Conservation (phyloP, 202 grass and related monocot genomes). For the Panicum virgatum region DNA sequence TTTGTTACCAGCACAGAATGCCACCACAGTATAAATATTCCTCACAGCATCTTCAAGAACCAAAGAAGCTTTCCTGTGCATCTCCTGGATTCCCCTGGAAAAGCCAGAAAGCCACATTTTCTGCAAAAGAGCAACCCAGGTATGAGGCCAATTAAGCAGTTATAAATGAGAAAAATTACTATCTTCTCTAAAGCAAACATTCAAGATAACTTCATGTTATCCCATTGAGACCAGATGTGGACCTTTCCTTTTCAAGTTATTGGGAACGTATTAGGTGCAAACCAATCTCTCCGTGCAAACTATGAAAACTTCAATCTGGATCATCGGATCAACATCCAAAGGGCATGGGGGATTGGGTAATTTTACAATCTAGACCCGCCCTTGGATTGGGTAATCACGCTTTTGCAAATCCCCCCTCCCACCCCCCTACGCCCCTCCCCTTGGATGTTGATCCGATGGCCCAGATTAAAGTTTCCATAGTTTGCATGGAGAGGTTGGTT, state of each 20-base stretch:
- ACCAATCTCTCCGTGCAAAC: too few species aligned
- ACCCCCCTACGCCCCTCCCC: too few species aligned
- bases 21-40: slow-evolving; percentile 98
- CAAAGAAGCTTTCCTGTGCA: slow-evolving; percentile 94
- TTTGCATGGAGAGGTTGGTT: too few species aligned
- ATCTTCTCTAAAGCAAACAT: slow-evolving; percentile 4
- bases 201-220: neutral
- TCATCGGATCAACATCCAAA: too few species aligned
- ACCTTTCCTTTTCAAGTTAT: neutral
- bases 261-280: too few species aligned
- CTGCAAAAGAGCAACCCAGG: slow-evolving; percentile 49
- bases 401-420: too few species aligned
- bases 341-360: too few species aligned
- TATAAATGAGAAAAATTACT: neutral
- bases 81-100: slow-evolving; percentile 95
- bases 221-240: neutral
- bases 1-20: slow-evolving; percentile 96
- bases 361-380: too few species aligned
- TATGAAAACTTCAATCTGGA: too few species aligned
- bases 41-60: slow-evolving; percentile 95
- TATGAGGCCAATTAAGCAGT: slow-evolving; percentile 3
- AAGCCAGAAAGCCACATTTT: slow-evolving; percentile 99
- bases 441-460: too few species aligned
- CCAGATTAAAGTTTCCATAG: too few species aligned
- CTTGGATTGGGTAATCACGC: too few species aligned